Conservation (phyloP, 495 filamentous ascomycete genomes). For the Cladorrhinum samala region DNA sequence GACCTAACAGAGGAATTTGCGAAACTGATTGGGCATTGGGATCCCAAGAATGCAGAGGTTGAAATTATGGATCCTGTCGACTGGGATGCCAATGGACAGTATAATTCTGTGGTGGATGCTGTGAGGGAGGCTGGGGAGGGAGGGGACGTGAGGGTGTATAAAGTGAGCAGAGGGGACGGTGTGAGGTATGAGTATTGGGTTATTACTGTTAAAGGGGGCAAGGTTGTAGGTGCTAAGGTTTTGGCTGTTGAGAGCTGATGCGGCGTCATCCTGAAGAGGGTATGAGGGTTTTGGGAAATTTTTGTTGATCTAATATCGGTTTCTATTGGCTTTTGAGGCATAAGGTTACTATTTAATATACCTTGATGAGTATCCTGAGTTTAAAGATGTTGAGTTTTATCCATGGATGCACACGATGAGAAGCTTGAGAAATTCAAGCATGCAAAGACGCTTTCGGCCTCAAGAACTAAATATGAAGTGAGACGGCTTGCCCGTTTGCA, state of each 20-base stretch:
- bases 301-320: background rate
- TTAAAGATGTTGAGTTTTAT: no score
- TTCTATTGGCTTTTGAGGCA: background rate
- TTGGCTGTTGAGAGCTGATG: constrained; percentile 63
- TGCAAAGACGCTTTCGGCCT: no score
- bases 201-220: constrained; percentile 49
- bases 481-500: no score
- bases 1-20: constrained; percentile 54
- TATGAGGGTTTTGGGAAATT: background rate
- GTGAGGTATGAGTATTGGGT: constrained; percentile 73
- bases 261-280: background rate
- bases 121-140: constrained; percentile 52
- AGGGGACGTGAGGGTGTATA: constrained; percentile 65
- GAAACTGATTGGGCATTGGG: constrained; percentile 46
- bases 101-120: constrained; percentile 51
- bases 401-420: no score
- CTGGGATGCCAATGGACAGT: constrained; percentile 57
- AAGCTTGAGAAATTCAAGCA: no score
- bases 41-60: constrained; percentile 44
- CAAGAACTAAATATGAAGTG: no score
- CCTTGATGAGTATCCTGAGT: no score
- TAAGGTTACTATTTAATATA: background rate
- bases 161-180: constrained; percentile 52
- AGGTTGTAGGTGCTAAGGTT: constrained; percentile 68
- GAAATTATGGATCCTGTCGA: constrained; percentile 49